phyloP scores from a whole-genome alignment of 139 green algal species.

The Spirogloea muscicola region DNA sequence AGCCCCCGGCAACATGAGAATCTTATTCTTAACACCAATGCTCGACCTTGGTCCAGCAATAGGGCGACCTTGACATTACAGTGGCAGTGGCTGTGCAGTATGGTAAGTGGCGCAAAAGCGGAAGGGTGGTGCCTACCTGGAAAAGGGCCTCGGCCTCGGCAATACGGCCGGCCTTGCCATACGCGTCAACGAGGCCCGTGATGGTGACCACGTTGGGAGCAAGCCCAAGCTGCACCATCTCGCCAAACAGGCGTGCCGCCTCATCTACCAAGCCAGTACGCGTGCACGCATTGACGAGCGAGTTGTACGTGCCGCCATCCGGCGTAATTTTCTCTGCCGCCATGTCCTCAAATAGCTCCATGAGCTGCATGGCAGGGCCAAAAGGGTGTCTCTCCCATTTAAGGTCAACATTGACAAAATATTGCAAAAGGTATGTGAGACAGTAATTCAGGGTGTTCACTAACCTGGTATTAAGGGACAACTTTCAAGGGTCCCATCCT shows the following conservation, averaged over 20 bases:
- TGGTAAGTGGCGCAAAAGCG: too few species aligned
- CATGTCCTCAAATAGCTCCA: constrained; percentile 40
- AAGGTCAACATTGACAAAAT: too few species aligned
- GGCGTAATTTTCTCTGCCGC: constrained; percentile 7
- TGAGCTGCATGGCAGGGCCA: not conserved
- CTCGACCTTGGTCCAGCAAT: too few species aligned
- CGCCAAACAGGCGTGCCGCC: constrained; percentile 18
- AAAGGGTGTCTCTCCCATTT: not conserved
- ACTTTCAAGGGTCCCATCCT: too few species aligned
- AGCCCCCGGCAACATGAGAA: too few species aligned
- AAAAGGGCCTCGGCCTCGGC: constrained; percentile 18
- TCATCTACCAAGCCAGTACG: constrained; percentile 18
- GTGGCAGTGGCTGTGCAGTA: too few species aligned
- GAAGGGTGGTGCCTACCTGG: constrained; percentile 8
- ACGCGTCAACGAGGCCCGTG: constrained; percentile 24
- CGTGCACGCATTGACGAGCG: constrained; percentile 41
- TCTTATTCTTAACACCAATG: too few species aligned
- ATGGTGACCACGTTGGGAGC: constrained; percentile 41
- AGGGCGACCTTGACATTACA: too few species aligned
- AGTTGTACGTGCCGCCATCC: constrained; percentile 41
- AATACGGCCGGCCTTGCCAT: constrained; percentile 11
- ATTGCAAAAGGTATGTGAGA: too few species aligned
- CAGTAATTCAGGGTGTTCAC: too few species aligned
- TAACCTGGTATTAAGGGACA: too few species aligned
- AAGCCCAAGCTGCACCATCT: constrained; percentile 28